Conservation (phyloP, 2,329 filamentous ascomycete genomes). For the Hypocreales sp. region DNA sequence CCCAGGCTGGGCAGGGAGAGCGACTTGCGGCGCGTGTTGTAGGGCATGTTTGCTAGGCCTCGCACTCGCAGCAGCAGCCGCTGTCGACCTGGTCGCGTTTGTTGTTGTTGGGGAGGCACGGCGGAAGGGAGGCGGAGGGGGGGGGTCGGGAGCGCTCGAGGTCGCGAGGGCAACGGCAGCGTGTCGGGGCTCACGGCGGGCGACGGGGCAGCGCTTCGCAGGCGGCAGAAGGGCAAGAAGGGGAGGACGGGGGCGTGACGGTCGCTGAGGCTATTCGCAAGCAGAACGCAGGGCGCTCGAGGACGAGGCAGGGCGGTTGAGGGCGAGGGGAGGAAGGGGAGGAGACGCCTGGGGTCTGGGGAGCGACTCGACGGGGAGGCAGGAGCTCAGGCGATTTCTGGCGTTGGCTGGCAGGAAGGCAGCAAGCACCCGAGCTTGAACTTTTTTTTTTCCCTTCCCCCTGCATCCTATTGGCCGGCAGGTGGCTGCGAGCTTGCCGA, state of each 20-base stretch:
- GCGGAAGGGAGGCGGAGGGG: constrained; percentile 1
- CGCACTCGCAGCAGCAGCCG: too few relatives aligned
- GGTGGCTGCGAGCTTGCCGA: constrained; percentile 17
- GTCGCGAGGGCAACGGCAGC: background rate
- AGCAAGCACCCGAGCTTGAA: constrained; percentile 19
- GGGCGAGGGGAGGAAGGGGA: constrained; percentile 3
- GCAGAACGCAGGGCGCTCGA: background rate
- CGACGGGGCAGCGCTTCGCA: background rate
- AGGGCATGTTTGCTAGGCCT: constrained; percentile 47
- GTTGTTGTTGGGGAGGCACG: too few relatives aligned
- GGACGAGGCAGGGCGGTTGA: constrained; percentile 1
- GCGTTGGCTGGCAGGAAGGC: constrained; percentile 10
- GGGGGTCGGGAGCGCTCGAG: background rate
- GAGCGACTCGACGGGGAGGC: constrained; percentile 5
- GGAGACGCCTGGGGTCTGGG: constrained; percentile 1
- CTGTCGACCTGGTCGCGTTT: too few relatives aligned
- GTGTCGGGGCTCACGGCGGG: background rate
- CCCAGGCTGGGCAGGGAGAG: constrained; percentile 84
- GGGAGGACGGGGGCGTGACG: background rate
- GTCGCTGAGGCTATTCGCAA: too few relatives aligned
- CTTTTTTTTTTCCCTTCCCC: constrained; percentile 21
- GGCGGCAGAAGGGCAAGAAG: constrained; percentile 7
- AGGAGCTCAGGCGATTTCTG: constrained; percentile 10
- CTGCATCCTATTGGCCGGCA: constrained; percentile 15
- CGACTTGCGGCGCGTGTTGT: constrained; percentile 95